phyloP scores from a whole-genome alignment of 768 basidiomycete genomes.

The Kwoniella dendrophila region DNA sequence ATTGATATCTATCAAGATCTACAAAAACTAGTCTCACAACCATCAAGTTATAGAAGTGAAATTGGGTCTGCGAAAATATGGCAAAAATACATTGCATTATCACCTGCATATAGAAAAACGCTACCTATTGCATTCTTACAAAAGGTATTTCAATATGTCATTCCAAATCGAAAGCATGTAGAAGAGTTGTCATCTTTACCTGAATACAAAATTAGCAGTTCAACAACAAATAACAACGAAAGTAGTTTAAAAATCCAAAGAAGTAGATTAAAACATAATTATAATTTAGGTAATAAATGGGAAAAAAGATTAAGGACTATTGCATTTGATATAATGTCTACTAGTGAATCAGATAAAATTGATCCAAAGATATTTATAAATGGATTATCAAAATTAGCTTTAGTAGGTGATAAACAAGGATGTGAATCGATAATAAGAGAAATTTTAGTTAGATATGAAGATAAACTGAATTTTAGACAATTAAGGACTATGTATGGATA shows the following conservation, averaged over 20 bases:
- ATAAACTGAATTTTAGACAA: constrained; percentile 4
- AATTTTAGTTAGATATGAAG: constrained; percentile 17
- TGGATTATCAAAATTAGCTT: constrained; percentile 12
- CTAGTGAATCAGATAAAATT: background rate
- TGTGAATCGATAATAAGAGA: constrained; percentile 26
- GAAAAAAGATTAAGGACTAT: constrained; percentile 21
- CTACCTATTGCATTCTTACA: constrained; percentile 14
- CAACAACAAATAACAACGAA: no score
- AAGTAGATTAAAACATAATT: constrained; percentile 3
- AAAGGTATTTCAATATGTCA: constrained; percentile 19
- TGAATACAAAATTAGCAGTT: background rate
- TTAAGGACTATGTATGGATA: constrained; percentile 17
- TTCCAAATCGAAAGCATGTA: constrained; percentile 16
- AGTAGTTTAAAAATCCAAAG: no score
- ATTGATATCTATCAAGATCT: background rate
- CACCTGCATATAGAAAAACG: constrained; percentile 13
- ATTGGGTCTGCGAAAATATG: constrained; percentile 15
- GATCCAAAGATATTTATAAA: constrained; percentile 16
- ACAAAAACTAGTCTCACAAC: background rate
- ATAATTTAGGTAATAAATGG: constrained; percentile 19
- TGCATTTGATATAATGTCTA: constrained; percentile 20
- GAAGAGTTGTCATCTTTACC: background rate
- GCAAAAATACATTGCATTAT: constrained; percentile 11
- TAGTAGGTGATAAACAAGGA: constrained; percentile 16
- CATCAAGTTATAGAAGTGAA: background rate